phyloP scores from a whole-genome alignment of 2,329 filamentous ascomycete genomes.

The Talaromyces sp. region DNA sequence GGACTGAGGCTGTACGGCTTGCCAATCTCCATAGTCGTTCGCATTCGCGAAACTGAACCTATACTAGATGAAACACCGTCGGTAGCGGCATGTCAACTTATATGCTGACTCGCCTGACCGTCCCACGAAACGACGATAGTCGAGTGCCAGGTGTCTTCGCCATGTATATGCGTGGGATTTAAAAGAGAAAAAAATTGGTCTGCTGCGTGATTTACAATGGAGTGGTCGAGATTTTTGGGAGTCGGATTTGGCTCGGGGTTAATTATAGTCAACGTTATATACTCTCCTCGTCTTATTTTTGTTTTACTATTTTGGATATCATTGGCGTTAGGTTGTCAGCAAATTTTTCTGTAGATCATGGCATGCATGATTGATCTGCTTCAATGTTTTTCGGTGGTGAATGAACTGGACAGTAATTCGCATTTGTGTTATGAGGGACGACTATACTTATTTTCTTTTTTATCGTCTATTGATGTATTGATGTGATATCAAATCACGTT shows the following conservation, averaged over 20 bases:
- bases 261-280: not conserved
- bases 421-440: not conserved
- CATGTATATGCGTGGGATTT: not conserved
- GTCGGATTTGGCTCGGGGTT: not conserved
- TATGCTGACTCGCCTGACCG: not conserved
- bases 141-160: not conserved
- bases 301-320: not conserved
- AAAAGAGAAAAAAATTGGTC: not conserved
- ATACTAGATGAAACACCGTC: not conserved
- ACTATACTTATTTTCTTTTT: not conserved
- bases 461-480: not conserved
- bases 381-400: not conserved
- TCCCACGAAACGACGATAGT: not conserved
- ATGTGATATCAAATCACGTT: not conserved
- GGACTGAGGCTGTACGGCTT: conserved; percentile 59
- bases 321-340: not conserved
- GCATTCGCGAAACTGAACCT: not conserved
- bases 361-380: not conserved
- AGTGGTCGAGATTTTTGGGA: not conserved
- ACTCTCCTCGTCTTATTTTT: not conserved
- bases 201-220: not conserved
- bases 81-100: not conserved
- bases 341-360: not conserved
- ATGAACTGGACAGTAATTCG: not conserved
- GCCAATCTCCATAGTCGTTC: conserved; percentile 9